Percentiles rank a stretch among this genome's conserved stretches.
phyloP scores from a whole-genome alignment of 257 asterid genomes.

The Ilex aquifolium region DNA sequence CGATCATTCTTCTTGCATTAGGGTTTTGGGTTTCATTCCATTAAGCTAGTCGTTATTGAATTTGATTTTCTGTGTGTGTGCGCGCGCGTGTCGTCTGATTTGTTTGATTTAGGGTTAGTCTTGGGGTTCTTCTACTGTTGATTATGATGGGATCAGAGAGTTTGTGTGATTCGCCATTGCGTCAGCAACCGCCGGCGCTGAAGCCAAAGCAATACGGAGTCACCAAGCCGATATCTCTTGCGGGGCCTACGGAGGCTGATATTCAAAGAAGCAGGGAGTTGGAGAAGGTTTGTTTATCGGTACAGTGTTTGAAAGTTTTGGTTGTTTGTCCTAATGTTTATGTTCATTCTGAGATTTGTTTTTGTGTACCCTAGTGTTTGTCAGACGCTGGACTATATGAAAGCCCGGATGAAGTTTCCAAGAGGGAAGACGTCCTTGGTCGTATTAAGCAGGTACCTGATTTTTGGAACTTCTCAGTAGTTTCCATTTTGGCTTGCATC shows the following conservation, averaged over 20 bases:
- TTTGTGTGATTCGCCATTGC: background rate
- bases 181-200: constrained; percentile 20
- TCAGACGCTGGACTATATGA: constrained; percentile 70
- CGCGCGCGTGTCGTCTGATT: background rate
- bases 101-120: background rate
- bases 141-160: background rate
- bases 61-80: too few species aligned
- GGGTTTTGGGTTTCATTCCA: background rate
- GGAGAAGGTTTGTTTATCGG: constrained; percentile 55
- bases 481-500: background rate
- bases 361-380: constrained; percentile 43
- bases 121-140: background rate
- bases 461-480: background rate
- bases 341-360: constrained; percentile 6
- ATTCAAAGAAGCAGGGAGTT: constrained; percentile 50
- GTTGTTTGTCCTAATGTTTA: background rate
- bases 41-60: background rate
- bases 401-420: constrained; percentile 62
- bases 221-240: constrained; percentile 63
- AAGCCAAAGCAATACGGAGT: constrained; percentile 68
- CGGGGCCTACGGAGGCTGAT: constrained; percentile 69
- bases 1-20: background rate
- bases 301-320: background rate
- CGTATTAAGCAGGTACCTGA: constrained; percentile 65
- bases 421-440: constrained; percentile 61